Evolutionary conservation across 257 asterid species (phyloP), one percentile per base, ranked within the genome.

Genomic region (Nicotiana sylvestris): DNA sequence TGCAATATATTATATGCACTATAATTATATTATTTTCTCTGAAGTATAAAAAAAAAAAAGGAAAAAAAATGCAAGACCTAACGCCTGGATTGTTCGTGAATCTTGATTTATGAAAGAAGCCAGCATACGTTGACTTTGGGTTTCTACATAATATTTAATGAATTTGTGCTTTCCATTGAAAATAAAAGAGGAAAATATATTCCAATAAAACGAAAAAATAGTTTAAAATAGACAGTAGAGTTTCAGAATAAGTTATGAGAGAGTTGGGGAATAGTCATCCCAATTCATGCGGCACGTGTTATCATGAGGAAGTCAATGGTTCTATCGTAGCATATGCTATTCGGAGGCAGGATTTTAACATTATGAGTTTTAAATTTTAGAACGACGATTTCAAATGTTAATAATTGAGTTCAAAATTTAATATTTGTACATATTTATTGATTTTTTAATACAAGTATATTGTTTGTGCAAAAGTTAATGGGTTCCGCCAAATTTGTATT

Each of bases 401-500:
- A 39, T 39, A 39, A 39, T 0, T 39, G 10, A 1, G 0, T 39
- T 39, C 0, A 7, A 43, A 43, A 43, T 8, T 43, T 43, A 43
- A 43, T 7, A 1, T 43, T 43, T 43, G 0, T 39, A 1, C 0
- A 39, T 39, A 39, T 7, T 39, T 7, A 7, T 1, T 43, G 0
- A 0, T 1, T 7, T 0, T 43, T 43, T 39, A 6, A 43, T 0
- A 43, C 2, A 43, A 43, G 0, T 43, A 43, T 1, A 43, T 43
- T 43, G 0, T 9, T 1, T 1, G 11, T 9, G 0, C 0, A 43
- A 43, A 43, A 39, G 2, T 0, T 9, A 8, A 0, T 43, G 2
- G 3, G 9, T 43, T 43, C 12, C 0, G 0, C 11, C 12, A 43
- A 43, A 43, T 0, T 0, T 0, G 10, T 9, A 43, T 0, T 43